phyloP scores from a whole-genome alignment of 352 stramenopile species.

The Phytophthora idaei region DNA sequence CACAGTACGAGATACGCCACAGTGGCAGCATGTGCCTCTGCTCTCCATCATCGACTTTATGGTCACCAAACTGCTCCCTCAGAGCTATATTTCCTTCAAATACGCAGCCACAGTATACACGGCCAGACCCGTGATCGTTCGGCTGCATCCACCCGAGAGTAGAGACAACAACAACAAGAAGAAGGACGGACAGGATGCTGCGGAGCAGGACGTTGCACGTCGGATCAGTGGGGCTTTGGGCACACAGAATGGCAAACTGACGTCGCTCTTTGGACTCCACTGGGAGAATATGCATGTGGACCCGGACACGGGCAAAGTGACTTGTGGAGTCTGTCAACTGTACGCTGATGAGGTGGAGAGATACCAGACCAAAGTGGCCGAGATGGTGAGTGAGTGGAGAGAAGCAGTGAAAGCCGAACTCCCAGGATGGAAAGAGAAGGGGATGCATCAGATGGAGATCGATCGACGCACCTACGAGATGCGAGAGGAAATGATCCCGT shows the following conservation, averaged over 20 bases:
- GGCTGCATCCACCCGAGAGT: slow-evolving; percentile 36
- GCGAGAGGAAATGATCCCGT: slow-evolving; percentile 63
- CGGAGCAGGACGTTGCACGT: slow-evolving; percentile 30
- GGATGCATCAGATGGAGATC: slow-evolving; percentile 69
- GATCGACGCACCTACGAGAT: slow-evolving; percentile 63
- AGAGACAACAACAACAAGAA: slow-evolving; percentile 4
- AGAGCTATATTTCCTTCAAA: slow-evolving; percentile 69
- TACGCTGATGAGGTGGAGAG: slow-evolving; percentile 51
- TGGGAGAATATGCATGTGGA: slow-evolving; percentile 64
- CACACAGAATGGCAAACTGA: slow-evolving; percentile 40
- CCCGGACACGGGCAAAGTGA: slow-evolving; percentile 34
- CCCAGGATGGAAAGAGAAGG: slow-evolving; percentile 49
- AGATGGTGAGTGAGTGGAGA: slow-evolving; percentile 54
- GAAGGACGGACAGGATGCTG: slow-evolving; percentile 12
- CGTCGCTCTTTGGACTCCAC: slow-evolving; percentile 65
- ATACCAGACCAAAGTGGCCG: slow-evolving; percentile 51
- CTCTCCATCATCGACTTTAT: slow-evolving; percentile 64
- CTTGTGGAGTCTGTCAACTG: slow-evolving; percentile 45
- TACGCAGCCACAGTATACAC: slow-evolving; percentile 62
- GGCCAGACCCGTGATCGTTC: slow-evolving; percentile 52
- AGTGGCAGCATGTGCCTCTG: slow-evolving; percentile 57
- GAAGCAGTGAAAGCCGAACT: slow-evolving; percentile 40
- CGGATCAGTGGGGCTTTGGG: slow-evolving; percentile 33
- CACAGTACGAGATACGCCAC: slow-evolving; percentile 44
- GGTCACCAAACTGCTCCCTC: slow-evolving; percentile 49